Conservation (phyloP, 208 protist genomes). For the Crithidia fasciculata region DNA sequence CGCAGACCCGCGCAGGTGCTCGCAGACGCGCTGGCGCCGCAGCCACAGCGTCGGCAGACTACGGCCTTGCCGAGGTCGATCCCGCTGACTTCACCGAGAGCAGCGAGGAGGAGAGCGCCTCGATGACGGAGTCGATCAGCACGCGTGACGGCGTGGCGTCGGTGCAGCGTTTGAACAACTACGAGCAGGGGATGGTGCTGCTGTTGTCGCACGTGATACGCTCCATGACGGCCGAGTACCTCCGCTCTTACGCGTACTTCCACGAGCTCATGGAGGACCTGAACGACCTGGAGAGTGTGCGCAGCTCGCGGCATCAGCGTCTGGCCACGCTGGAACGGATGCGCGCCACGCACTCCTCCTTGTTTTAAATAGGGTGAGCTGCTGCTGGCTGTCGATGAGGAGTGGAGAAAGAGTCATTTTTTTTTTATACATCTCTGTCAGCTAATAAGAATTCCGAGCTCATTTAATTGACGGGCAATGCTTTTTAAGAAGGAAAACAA, state of each 20-base stretch:
- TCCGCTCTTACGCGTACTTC: conserved; percentile 55
- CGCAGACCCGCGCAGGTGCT: no score
- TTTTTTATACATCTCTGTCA: not conserved
- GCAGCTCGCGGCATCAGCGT: conserved; percentile 51
- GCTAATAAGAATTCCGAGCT: no score
- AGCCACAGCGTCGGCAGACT: no score
- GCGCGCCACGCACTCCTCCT: conserved; percentile 56
- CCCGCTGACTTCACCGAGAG: conserved; percentile 9
- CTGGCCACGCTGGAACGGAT: conserved; percentile 70
- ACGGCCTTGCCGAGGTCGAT: conserved; percentile 5
- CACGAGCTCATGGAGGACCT: conserved; percentile 71
- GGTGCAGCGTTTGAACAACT: conserved; percentile 47
- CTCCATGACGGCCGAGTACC: conserved; percentile 47
- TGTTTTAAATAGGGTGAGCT: conserved; percentile 25
- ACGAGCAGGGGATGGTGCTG: conserved; percentile 80
- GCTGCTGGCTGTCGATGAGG: no score
- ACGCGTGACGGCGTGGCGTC: conserved; percentile 6
- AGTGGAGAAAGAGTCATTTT: not conserved
- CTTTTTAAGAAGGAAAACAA: no score
- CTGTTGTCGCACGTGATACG: conserved; percentile 77
- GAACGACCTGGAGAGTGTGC: conserved; percentile 69
- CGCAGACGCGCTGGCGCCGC: no score
- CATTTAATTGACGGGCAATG: no score
- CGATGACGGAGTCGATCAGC: conserved; percentile 10
- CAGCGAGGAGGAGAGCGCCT: conserved; percentile 6